These are phyloP conservation scores for Exophiala dermatitidis DNA, from an alignment of 2,329 filamentous ascomycete genomes.

Conservation along the genomic window DNA sequence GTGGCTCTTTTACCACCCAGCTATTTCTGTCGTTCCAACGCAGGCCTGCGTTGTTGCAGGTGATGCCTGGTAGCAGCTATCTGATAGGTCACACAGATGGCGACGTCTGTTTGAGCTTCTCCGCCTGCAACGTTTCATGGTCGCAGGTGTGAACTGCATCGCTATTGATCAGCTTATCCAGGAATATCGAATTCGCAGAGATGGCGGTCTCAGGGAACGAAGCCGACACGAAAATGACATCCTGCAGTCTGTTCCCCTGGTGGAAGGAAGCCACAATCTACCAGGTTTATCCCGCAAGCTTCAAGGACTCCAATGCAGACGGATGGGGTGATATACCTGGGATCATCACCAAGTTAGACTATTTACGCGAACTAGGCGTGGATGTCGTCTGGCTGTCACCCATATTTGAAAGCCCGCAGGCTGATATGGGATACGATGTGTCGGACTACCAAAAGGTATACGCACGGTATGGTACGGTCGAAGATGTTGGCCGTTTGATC, in stretches of 20 bases:
- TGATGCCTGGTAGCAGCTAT: too few relatives aligned
- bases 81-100: too few relatives aligned
- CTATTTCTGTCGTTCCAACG: too few relatives aligned
- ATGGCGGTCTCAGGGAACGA: too few relatives aligned
- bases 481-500: constrained; percentile 57
- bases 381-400: constrained; percentile 40
- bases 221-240: too few relatives aligned
- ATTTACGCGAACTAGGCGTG: constrained; percentile 28
- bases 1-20: too few relatives aligned
- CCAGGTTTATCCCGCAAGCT: constrained; percentile 29
- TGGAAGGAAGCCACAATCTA: constrained; percentile 36
- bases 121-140: too few relatives aligned
- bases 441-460: constrained; percentile 61
- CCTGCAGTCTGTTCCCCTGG: constrained; percentile 25
- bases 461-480: constrained; percentile 57
- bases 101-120: too few relatives aligned
- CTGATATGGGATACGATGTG: constrained; percentile 63
- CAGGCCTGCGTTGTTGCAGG: too few relatives aligned
- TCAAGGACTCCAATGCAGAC: constrained; percentile 31
- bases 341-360: constrained; percentile 28
- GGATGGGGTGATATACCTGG: constrained; percentile 30
- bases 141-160: too few relatives aligned
- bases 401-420: constrained; percentile 55
- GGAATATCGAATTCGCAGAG: too few relatives aligned
- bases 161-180: too few relatives aligned